Evolutionary conservation across 768 basidiomycete genomes (phyloP).

Genomic region (Pulveroboletus frians): DNA sequence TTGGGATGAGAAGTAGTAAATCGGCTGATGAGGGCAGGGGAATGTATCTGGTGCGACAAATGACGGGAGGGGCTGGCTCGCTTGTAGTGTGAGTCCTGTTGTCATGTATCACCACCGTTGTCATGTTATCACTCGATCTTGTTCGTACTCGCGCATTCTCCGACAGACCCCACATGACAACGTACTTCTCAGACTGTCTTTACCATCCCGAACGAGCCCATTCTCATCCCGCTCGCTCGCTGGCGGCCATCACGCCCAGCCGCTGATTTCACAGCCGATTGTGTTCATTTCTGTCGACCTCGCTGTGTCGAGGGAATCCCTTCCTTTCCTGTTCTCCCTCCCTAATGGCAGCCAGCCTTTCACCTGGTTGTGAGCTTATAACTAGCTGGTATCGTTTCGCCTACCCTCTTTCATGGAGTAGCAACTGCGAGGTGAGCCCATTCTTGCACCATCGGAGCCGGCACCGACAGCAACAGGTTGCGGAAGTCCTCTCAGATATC

Average conservation of each 20-base stretch:
- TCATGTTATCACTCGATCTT: background rate
- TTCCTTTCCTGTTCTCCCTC: slow-evolving; percentile 15
- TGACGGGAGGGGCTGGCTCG: slow-evolving; percentile 53
- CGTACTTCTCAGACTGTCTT: background rate
- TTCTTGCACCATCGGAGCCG: background rate
- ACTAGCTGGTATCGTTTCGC: slow-evolving; percentile 21
- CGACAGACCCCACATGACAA: slow-evolving; percentile 9
- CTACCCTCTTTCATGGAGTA: slow-evolving; percentile 35
- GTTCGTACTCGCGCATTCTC: background rate
- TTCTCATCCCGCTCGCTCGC: background rate
- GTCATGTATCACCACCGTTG: background rate
- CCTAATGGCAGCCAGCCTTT: slow-evolving; percentile 16
- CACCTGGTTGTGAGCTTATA: slow-evolving; percentile 8
- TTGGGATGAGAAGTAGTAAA: slow-evolving; percentile 59
- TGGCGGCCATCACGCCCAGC: slow-evolving; percentile 8
- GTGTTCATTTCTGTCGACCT: slow-evolving; percentile 1
- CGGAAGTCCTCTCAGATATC: slow-evolving; percentile 55
- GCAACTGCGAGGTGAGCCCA: slow-evolving; percentile 41
- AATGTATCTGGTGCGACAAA: slow-evolving; percentile 72
- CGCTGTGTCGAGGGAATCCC: slow-evolving; percentile 7
- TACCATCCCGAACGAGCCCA: background rate
- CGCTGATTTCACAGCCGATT: slow-evolving; percentile 6
- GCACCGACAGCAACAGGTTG: slow-evolving; percentile 38
- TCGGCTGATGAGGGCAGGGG: slow-evolving; percentile 62
- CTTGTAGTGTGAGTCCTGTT: slow-evolving; percentile 19